Evolutionary conservation across 73 alveolate genomes (phyloP).

Genomic region (Urostyla sp.): DNA sequence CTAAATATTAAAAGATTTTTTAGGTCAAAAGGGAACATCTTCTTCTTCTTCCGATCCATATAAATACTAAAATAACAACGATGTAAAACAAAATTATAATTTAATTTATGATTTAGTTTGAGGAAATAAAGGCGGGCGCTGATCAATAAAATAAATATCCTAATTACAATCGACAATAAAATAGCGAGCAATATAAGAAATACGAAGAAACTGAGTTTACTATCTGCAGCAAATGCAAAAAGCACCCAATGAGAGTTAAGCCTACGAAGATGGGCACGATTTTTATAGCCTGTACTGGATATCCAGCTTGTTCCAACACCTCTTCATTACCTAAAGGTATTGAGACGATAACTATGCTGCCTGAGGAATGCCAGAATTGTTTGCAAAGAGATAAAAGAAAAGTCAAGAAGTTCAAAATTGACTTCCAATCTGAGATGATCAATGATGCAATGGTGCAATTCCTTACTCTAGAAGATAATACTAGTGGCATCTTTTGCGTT

Average conservation of each 20-base stretch:
- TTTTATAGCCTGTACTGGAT: constrained; percentile 72
- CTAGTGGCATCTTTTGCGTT: constrained; percentile 64
- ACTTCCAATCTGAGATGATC: constrained; percentile 40
- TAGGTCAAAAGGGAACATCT: not conserved
- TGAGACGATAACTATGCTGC: constrained; percentile 19
- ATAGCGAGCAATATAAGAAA: not conserved
- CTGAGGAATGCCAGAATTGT: constrained; percentile 48
- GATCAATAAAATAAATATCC: not conserved
- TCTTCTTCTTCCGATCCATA: not conserved
- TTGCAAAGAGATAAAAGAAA: not conserved
- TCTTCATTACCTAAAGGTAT: constrained; percentile 50
- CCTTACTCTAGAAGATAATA: constrained; percentile 55
- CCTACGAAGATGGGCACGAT: constrained; percentile 24
- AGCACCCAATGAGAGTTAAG: constrained; percentile 32
- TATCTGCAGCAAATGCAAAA: constrained; percentile 59
- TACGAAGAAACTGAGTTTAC: constrained; percentile 47
- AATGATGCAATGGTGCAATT: constrained; percentile 57
- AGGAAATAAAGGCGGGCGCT: not conserved
- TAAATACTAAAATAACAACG: not conserved
- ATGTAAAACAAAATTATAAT: not conserved
- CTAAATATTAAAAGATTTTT: constrained; percentile 42
- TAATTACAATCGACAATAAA: not conserved
- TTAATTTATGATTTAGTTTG: no score
- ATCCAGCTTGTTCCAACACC: constrained; percentile 61
- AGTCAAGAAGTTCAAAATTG: constrained; percentile 51